phyloP scores from a whole-genome alignment of 306 rosid species.

The Hylodesmum podocarpum region DNA sequence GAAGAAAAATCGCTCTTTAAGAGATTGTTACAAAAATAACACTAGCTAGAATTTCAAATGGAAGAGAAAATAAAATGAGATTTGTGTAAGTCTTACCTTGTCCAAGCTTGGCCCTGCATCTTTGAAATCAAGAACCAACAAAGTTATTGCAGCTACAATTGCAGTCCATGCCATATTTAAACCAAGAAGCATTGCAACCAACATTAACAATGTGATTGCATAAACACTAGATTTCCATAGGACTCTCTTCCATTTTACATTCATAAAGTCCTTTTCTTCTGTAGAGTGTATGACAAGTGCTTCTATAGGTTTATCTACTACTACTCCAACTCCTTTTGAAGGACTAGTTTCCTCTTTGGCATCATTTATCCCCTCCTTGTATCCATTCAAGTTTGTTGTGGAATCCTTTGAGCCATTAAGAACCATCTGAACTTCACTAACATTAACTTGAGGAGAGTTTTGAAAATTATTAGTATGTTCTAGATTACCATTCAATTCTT shows the following conservation, averaged over 20 bases:
- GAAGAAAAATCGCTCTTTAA: background rate
- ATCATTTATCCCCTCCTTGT: constrained; percentile 46
- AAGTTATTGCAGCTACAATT: constrained; percentile 79
- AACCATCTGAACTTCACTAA: constrained; percentile 46
- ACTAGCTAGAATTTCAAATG: background rate
- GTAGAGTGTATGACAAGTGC: constrained; percentile 13
- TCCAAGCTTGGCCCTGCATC: constrained; percentile 85
- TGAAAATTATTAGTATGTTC: constrained; percentile 32
- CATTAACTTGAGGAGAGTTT: constrained; percentile 46
- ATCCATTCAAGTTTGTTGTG: constrained; percentile 38
- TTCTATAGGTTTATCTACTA: constrained; percentile 28
- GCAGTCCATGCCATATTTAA: constrained; percentile 91
- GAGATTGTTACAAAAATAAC: background rate
- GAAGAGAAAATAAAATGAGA: background rate
- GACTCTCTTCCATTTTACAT: constrained; percentile 45
- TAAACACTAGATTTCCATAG: constrained; percentile 76
- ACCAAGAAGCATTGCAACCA: constrained; percentile 73
- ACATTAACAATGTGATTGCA: constrained; percentile 72
- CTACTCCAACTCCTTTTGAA: constrained; percentile 28
- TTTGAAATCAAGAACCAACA: constrained; percentile 88
- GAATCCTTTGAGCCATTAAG: constrained; percentile 32
- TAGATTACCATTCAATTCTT: constrained; percentile 42
- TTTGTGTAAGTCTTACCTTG: constrained; percentile 53
- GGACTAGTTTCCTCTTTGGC: constrained; percentile 42
- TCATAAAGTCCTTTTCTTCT: constrained; percentile 38